Base-by-base conservation (phyloP, 139 green algal genomes). In the Ulvella scutata region DNA sequence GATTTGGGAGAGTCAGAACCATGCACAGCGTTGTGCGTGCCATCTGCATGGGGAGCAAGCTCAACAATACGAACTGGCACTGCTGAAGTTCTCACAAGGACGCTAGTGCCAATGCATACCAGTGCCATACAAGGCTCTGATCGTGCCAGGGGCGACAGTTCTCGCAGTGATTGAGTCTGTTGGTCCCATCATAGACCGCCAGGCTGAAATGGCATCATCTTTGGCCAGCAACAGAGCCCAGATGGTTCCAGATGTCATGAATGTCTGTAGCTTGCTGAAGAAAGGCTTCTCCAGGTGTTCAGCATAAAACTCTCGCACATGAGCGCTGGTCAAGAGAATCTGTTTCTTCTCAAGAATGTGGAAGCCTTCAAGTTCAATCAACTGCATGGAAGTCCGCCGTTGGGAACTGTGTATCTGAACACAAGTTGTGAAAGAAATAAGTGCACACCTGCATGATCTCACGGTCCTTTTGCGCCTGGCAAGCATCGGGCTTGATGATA, bases 201-300 rank as follows among this genome's bases (percentile, higher is more conserved):
- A 96, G 0, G 39, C 81, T 4, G 44, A 74, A 75, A 96, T 90
- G 37, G 88, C 90, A 51, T 86, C 77, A 0, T 38, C 20, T 61
- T 91, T 90, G 43, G 84, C 78, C 33, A 96, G 78, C 23, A 90
- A 81, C 44, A 91, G 31, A 3, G 90, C 90, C 62, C 82, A 85
- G 9, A 93, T 81, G 0, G 88, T 87, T 0, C 88, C 90, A 72
- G 81, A 88, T 38, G 85, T 91, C 89, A 96, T 94, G 79, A 92
- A 93, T 17, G 81, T 62, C 1, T 91, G 77, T 23, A 96, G 80
- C 2, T 80, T 83, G 6, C 61, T 61, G 59, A 89, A 93, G 82
- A 93, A 96, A 2, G 78, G 59, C 78, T 92, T 92, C 34, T 83
- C 88, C 26, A 83, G 75, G 78, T 94, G 90, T 77, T 94, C 89